Evolutionary conservation across 257 asterid genomes (phyloP), one percentile per base, ranked within the genome.

Genomic region (Linderniella brevidens): DNA sequence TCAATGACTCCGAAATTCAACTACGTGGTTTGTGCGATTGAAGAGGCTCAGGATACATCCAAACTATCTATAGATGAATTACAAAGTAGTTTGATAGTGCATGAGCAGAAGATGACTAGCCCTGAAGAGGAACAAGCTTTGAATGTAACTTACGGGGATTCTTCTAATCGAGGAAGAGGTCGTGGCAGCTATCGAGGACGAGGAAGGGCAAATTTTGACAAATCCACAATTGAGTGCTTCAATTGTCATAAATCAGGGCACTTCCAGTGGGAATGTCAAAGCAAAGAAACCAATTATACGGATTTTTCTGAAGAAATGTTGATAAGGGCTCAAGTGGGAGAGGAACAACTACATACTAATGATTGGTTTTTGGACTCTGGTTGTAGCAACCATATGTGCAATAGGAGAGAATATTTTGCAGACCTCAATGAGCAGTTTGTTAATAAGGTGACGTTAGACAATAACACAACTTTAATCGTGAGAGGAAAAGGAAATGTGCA

Each of bases 331-430:
- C 11, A 17, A 36, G 16, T 1, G 17, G 41, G 12, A 8, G 35
- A 56, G 39, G 39, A 4, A 4, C 42, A 11, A 25, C 32, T 25
- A 25, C 32, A 25, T 3, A 25, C 32, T 25, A 25, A 25, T 25
- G 32, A 25, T 25, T 55, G 42, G 49, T 56, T 42, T 45, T 41
- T 62, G 13, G 68, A 56, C 11, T 49, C 37, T 0, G 16, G 58
- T 0, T 62, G 50, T 13, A 35, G 48, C 11, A 55, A 55, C 19
- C 54, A 55, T 13, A 36, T 49, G 54, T 0, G 13, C 35, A 9
- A 57, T 15, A 52, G 40, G 4, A 46, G 41, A 9, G 0, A 3
- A 0, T 8, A 0, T 9, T 60, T 53, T 11, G 55, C 18, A n/a
- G 25, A 52, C 0, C 1, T 54, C 9, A 48, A 55, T 16, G 54